Evolutionary conservation across 768 basidiomycete species (phyloP).

Genomic region (Asterophora lycoperdoides): DNA sequence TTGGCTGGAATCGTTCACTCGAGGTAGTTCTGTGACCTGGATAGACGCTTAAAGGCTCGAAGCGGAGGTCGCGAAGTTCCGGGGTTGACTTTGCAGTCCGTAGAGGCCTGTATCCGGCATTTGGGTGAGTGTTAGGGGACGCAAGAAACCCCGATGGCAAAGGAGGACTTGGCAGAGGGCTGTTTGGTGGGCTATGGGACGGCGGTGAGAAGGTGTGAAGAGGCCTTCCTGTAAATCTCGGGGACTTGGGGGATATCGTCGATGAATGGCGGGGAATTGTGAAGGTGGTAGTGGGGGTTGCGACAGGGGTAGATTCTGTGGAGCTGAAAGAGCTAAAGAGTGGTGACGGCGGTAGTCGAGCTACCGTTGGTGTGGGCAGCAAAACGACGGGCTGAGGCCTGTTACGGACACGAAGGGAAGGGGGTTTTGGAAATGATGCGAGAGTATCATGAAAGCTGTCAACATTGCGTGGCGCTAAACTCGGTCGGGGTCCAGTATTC

Average conservation of each 20-base stretch:
- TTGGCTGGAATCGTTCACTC: conserved; percentile 18
- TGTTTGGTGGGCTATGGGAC: conserved; percentile 32
- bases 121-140: neutral
- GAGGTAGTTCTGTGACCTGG: conserved; percentile 20
- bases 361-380: conserved; percentile 23
- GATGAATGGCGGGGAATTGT: conserved; percentile 9
- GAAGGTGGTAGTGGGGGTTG: conserved; percentile 36
- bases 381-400: conserved; percentile 38
- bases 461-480: conserved; percentile 13
- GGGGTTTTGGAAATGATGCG: conserved; percentile 36
- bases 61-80: conserved; percentile 10
- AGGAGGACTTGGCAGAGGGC: conserved; percentile 34
- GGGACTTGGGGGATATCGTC: conserved; percentile 12
- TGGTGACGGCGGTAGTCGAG: conserved; percentile 31
- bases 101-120: conserved; percentile 7
- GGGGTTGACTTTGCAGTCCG: conserved; percentile 23
- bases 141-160: conserved; percentile 12
- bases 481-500: conserved; percentile 2
- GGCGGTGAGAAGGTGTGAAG: conserved; percentile 27
- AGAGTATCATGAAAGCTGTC: conserved; percentile 14
- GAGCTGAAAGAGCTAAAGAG: conserved; percentile 33
- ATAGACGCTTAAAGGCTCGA: neutral
- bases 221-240: conserved; percentile 17
- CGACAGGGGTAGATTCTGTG: conserved; percentile 28
- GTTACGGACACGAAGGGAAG: conserved; percentile 34